These are phyloP conservation scores for Apiospora aurea DNA, from an alignment of 2,329 filamentous ascomycete species.

Conservation along the genomic window DNA sequence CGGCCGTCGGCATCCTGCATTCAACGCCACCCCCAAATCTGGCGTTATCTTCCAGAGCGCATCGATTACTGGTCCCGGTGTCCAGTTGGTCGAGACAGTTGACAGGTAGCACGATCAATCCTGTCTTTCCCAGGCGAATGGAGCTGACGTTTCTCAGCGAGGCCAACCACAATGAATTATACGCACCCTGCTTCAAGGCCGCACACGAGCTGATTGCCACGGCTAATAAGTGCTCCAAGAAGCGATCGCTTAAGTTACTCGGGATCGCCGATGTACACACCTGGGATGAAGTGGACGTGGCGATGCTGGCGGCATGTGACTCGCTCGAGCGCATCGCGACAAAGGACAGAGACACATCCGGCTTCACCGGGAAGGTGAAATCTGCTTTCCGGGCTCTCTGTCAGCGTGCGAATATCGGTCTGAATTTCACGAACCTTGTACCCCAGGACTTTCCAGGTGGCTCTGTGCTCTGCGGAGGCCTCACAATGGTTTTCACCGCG, in stretches of 20 bases:
- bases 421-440: constrained; percentile 27
- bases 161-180: neutral
- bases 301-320: constrained; percentile 4
- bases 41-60: constrained; percentile 2
- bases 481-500: constrained; percentile 30
- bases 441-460: constrained; percentile 25
- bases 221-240: neutral
- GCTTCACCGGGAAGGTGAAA: constrained; percentile 19
- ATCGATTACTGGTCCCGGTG: neutral
- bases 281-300: neutral
- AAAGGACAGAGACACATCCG: neutral
- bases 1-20: neutral
- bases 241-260: neutral
- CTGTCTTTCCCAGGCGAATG: neutral
- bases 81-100: neutral
- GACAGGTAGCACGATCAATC: neutral
- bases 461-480: constrained; percentile 29
- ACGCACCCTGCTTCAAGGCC: neutral
- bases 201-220: neutral
- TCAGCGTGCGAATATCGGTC: constrained; percentile 26
- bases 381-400: constrained; percentile 26
- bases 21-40: neutral
- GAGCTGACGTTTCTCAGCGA: neutral
- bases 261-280: neutral
- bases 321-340: constrained; percentile 6